Base-by-base conservation (phyloP, 2,329 filamentous ascomycete species). In the Cladorrhinum sp. region DNA sequence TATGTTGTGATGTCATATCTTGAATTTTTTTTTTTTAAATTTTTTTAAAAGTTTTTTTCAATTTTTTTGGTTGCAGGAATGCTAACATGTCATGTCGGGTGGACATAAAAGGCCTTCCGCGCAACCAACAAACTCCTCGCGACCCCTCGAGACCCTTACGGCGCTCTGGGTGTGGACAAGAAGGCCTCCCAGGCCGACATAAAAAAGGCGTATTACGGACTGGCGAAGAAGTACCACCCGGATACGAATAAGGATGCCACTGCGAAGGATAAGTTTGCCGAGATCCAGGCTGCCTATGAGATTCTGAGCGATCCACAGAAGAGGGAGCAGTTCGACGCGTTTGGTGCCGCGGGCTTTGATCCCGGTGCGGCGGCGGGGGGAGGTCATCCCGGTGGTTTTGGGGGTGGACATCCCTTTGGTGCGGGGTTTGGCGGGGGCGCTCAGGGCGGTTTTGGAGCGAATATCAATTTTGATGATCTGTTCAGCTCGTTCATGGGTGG, bases 141-240 rank as follows among this genome's bases (percentile, higher is more conserved):
- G 4, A 76, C 85, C 26, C 76, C 72, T 39, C 85, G 91, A 73
- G 90, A 99, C 70, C 95, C 95, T 1, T 99, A 99, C 76, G 85
- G 86, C 66, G 84, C 90, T 3, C 86, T 99, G 26, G 95, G 95
- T 14, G 91, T 99, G 28, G 81, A 81, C 70, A 96, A 94, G 74
- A 83, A 77, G 64, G 91, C 95, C n/a, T 87, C 91, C 1, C 79
- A 92, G 2, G 80, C 86, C 62, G 94, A 98, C 36, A 98, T 99
- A 74, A 99, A 99, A 75, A 98, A 97, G 75, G 93, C 95, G 2
- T 99, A 99, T 80, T 99, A 99, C 73, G 91, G 93, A 55, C 81
- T 98, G 62, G 95, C 95, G 20, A 99, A 99, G 77, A 99, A 98
- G 73, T 99, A 86, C 73, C 95, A 99, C 71, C 95, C 95, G 8